A percentile compares a stretch with the other conserved stretches of the same genome.
Conservation (phyloP, 805 yeast genomes). For the Scheffersomyces coipomensis region DNA sequence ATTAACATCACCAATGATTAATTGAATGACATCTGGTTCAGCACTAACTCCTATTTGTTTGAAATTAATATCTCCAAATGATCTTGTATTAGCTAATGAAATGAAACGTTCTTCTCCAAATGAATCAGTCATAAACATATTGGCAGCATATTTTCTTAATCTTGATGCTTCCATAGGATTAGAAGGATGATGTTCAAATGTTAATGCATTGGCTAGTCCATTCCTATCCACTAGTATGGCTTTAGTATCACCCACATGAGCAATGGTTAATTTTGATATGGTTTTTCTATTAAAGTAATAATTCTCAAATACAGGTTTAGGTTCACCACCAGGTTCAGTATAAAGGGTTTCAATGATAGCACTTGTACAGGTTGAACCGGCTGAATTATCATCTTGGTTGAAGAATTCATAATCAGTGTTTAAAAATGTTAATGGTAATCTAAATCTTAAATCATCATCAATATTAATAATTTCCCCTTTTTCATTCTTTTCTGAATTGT, state of each 20-base stretch:
- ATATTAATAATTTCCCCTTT: too few relatives aligned
- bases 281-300: constrained; percentile 67
- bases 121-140: constrained; percentile 77
- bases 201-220: constrained; percentile 78
- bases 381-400: constrained; percentile 30
- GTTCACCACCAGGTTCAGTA: constrained; percentile 22
- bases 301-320: constrained; percentile 28
- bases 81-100: constrained; percentile 84
- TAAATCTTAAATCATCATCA: constrained; percentile 55
- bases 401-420: constrained; percentile 64
- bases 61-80: constrained; percentile 85
- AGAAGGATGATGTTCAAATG: constrained; percentile 83
- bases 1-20: constrained; percentile 57
- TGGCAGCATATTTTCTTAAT: constrained; percentile 56
- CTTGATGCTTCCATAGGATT: constrained; percentile 76
- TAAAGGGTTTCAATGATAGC: constrained; percentile 53
- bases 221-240: constrained; percentile 78
- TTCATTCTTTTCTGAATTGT: constrained; percentile 6
- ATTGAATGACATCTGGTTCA: constrained; percentile 83
- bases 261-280: constrained; percentile 66
- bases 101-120: constrained; percentile 90
- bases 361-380: constrained; percentile 77
- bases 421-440: constrained; percentile 65
- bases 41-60: constrained; percentile 85
- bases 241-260: constrained; percentile 92